Conservation (phyloP, 1,139 yeast species). For the Scheffersomyces titani region DNA sequence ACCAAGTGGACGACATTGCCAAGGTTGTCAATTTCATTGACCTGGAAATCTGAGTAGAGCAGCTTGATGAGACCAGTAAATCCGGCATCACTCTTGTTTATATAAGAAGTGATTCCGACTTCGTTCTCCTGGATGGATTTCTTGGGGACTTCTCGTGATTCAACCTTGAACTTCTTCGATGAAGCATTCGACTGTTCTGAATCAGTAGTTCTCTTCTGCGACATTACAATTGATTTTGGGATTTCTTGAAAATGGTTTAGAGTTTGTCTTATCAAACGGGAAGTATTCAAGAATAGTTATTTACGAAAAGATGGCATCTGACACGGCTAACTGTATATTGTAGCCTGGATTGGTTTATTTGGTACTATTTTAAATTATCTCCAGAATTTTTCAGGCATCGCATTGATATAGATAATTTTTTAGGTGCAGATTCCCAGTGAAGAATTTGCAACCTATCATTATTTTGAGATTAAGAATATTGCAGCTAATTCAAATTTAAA, state of each 20-base stretch:
- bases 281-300: background rate
- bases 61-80: constrained; percentile 82
- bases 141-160: constrained; percentile 8
- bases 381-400: background rate
- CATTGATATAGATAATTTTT: background rate
- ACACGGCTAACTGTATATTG: background rate
- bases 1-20: constrained; percentile 74
- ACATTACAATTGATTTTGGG: background rate
- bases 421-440: background rate
- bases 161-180: constrained; percentile 11
- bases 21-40: constrained; percentile 73
- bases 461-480: background rate
- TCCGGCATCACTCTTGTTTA: constrained; percentile 54
- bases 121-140: constrained; percentile 56
- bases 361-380: background rate
- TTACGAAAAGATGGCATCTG: background rate
- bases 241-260: background rate
- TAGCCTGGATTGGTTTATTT: background rate
- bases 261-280: background rate
- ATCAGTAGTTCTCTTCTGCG: constrained; percentile 10
- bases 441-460: background rate
- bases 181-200: constrained; percentile 3
- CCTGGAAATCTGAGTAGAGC: constrained; percentile 92
- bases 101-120: constrained; percentile 81
- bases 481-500: background rate